Percentiles rank a stretch among this genome's conserved stretches.
Evolutionary conservation across 2,329 filamentous ascomycete species (phyloP).

Genomic region (Aspergillus viridinutans): DNA sequence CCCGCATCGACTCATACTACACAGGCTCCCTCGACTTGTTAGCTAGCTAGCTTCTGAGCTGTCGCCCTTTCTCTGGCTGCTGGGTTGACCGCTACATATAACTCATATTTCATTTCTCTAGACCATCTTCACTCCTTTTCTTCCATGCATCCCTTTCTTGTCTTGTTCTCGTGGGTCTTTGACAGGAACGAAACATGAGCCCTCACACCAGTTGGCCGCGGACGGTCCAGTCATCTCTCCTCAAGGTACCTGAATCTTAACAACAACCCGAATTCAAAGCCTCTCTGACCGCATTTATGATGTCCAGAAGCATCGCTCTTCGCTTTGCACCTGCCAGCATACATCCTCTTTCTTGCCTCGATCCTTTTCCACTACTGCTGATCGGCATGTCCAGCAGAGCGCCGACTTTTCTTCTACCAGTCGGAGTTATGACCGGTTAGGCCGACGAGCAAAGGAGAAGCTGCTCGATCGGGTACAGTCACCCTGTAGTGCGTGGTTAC

Average conservation of each 20-base stretch:
- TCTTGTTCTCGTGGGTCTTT: slow-evolving; percentile 4
- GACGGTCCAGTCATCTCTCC: slow-evolving; percentile 24
- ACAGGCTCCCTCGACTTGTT: background rate
- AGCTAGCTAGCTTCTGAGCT: background rate
- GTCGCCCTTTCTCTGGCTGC: background rate
- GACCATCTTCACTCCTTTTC: slow-evolving; percentile 2
- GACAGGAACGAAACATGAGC: slow-evolving; percentile 30
- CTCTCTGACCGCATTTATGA: background rate
- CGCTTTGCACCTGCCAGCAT: slow-evolving; percentile 8
- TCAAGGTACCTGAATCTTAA: slow-evolving; percentile 19
- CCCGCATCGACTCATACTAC: slow-evolving; percentile 7
- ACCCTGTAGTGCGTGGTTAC: background rate
- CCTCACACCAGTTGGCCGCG: slow-evolving; percentile 30
- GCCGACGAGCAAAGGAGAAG: slow-evolving; percentile 41
- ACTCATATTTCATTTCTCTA: background rate
- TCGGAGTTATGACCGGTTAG: slow-evolving; percentile 28
- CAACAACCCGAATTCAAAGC: slow-evolving; percentile 1
- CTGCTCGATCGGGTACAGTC: slow-evolving; percentile 37
- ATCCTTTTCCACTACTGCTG: slow-evolving; percentile 14
- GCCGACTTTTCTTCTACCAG: slow-evolving; percentile 30
- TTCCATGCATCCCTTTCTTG: slow-evolving; percentile 14
- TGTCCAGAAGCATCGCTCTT: slow-evolving; percentile 19
- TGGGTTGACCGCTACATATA: background rate
- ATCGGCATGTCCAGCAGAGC: slow-evolving; percentile 21
- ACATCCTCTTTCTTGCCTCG: slow-evolving; percentile 3